Base-by-base conservation (phyloP, 352 stramenopile genomes). In the Phytopythium chamaehyphon region DNA sequence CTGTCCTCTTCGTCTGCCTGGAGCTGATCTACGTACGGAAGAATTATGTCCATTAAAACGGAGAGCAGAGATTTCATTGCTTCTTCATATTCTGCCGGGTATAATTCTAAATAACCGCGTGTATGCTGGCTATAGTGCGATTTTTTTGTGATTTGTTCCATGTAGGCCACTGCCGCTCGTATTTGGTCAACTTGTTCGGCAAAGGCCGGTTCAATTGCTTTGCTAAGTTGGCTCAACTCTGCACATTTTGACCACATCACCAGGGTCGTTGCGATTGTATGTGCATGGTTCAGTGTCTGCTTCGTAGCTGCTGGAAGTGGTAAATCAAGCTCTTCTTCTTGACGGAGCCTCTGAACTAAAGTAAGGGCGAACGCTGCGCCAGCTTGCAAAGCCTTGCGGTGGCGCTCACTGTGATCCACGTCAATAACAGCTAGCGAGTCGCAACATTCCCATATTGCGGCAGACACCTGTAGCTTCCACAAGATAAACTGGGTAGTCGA, bases 241-340 rank as follows among this genome's bases (percentile, higher is more conserved):
- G 51, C 9, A 14, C 51, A 50, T 42, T 71, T 76, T 4, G 56
- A 48, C 44, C 69, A 57, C 6, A 51, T 45, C 1, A 71, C 40
- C 2, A 89, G 55, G 55, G 83, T 71, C 8, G 39, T 44, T 0
- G 57, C 55, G 10, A 66, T 73, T 2, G 49, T 66, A 26, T 90
- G 73, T 24, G 76, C 75, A 24, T 75, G 56, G 16, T 37, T 35
- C 9, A 93, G 47, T 22, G 64, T 57, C 4, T 38, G 44, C 9
- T 69, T 47, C 6, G 87, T 69, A 1, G 67, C 47, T 10, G 61
- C 54, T 1, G 83, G 72, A 8, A 93, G 24, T 6, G 80, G 83
- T 23, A 82, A 36, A 37, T 93, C 80, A 10, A 90, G 62, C 47
- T 90, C 83, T 66, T 91, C 83, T 62, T 91, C 83, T 26, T 85